Percentiles rank a stretch among this genome's conserved stretches.
Conservation (phyloP, 108 stramenopile genomes). For the Cyclotella baltica region DNA sequence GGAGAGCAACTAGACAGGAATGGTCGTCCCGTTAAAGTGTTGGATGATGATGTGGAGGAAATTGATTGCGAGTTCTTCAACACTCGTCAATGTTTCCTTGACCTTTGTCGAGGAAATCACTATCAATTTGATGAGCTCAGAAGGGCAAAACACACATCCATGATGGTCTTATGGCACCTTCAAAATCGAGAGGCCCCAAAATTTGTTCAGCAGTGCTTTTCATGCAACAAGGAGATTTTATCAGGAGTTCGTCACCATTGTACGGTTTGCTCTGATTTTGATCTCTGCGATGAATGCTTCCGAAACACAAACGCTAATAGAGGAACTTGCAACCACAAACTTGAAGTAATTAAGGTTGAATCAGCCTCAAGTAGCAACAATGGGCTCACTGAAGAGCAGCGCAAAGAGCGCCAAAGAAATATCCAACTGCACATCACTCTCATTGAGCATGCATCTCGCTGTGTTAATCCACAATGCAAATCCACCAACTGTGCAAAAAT, state of each 20-base stretch:
- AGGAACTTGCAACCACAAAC: constrained; percentile 80
- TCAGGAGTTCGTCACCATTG: constrained; percentile 90
- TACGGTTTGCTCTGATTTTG: constrained; percentile 88
- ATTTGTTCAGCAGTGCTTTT: constrained; percentile 91
- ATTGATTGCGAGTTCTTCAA: constrained; percentile 91
- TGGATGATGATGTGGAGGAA: constrained; percentile 90
- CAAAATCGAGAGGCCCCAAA: constrained; percentile 96
- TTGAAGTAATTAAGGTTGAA: constrained; percentile 77
- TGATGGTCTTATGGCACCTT: constrained; percentile 99
- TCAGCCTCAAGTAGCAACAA: constrained; percentile 46
- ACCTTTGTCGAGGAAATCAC: constrained; percentile 94
- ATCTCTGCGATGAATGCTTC: constrained; percentile 89
- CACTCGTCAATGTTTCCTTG: constrained; percentile 87
- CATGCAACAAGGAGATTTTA: constrained; percentile 84
- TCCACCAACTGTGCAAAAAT: constrained; percentile 95
- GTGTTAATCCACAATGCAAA: constrained; percentile 79
- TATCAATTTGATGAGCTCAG: constrained; percentile 99
- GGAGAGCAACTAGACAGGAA: constrained; percentile 46
- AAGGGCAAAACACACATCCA: constrained; percentile 97
- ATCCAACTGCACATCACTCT: constrained; percentile 95
- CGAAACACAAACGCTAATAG: constrained; percentile 75
- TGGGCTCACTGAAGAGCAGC: constrained; percentile 77
- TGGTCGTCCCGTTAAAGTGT: constrained; percentile 73
- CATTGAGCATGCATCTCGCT: constrained; percentile 95
- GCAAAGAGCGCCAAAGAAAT: constrained; percentile 85